These are phyloP conservation scores for Xylaria sp. DNA, from an alignment of 2,329 filamentous ascomycete genomes.

Conservation along the genomic window DNA sequence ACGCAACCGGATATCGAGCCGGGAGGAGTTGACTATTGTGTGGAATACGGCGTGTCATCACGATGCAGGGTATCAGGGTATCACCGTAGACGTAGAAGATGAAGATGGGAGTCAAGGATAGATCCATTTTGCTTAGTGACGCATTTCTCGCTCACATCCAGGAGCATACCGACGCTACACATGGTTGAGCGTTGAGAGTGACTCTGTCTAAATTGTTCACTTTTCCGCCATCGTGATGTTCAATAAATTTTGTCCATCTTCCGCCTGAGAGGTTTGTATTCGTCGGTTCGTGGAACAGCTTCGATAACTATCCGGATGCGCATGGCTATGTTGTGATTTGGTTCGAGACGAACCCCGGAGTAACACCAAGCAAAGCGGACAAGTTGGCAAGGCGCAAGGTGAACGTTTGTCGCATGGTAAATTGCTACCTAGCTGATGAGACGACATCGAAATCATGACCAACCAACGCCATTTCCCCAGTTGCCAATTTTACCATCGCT, in stretches of 20 bases:
- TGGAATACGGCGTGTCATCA: slow-evolving; percentile 1
- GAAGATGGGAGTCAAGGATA: background rate
- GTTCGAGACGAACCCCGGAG: slow-evolving; percentile 15
- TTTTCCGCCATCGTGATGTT: slow-evolving; percentile 3
- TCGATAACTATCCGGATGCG: background rate
- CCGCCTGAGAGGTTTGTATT: background rate
- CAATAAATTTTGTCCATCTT: background rate
- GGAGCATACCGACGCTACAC: slow-evolving; percentile 2
- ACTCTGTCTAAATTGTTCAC: slow-evolving; percentile 1
- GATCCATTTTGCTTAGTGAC: slow-evolving; percentile 6
- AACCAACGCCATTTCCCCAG: slow-evolving; percentile 38
- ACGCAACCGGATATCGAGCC: background rate
- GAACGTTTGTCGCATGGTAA: slow-evolving; percentile 38
- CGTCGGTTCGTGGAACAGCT: background rate
- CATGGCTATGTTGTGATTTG: background rate
- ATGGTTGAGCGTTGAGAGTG: slow-evolving; percentile 1
- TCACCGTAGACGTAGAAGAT: background rate
- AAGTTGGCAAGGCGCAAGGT: slow-evolving; percentile 29
- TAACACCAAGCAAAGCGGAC: slow-evolving; percentile 16
- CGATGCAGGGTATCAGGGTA: background rate
- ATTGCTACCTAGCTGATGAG: slow-evolving; percentile 41
- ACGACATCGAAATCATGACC: slow-evolving; percentile 40
- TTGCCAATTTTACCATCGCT: slow-evolving; percentile 36
- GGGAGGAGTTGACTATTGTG: background rate
- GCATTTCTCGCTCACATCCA: slow-evolving; percentile 12